phyloP scores from a whole-genome alignment of 441 rosid species.

The Erysimum cheiri region DNA sequence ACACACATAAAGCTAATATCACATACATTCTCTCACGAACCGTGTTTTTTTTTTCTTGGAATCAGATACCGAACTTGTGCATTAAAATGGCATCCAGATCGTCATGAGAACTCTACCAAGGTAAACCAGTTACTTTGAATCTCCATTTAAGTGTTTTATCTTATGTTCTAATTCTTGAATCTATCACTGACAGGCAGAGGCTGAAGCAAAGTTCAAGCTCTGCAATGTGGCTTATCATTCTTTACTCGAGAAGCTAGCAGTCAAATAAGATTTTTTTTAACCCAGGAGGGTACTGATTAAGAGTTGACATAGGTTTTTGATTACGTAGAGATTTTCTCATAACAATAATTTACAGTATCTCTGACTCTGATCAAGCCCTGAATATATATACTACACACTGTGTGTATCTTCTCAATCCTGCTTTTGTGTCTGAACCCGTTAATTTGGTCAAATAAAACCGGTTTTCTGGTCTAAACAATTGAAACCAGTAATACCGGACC shows the following conservation, averaged over 20 bases:
- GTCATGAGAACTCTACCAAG: conserved; percentile 81
- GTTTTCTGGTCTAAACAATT: background rate
- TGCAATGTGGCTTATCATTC: conserved; percentile 81
- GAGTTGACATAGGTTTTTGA: conserved; percentile 16
- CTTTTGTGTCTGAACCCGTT: conserved; percentile 22
- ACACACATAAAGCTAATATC: background rate
- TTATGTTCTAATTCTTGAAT: conserved; percentile 1
- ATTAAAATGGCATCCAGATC: conserved; percentile 93
- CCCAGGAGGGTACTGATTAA: background rate
- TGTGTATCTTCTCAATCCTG: background rate
- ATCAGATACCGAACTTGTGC: conserved; percentile 79
- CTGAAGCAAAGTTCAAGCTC: conserved; percentile 87
- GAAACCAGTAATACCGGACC: conserved; percentile 16
- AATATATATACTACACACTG: no score
- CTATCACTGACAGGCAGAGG: conserved; percentile 53
- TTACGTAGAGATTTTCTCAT: conserved; percentile 17
- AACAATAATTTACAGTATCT: background rate
- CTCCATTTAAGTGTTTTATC: background rate
- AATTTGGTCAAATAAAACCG: conserved; percentile 12
- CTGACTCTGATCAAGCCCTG: background rate
- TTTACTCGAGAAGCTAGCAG: conserved; percentile 64
- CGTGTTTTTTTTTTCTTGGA: conserved; percentile 26
- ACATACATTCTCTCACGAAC: no score
- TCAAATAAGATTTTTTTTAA: conserved; percentile 38
- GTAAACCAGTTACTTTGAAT: conserved; percentile 37